A percentile compares a stretch with the other conserved stretches of the same genome.
Evolutionary conservation across 306 rosid species (phyloP).

Genomic region (Rubus parviflorus): DNA sequence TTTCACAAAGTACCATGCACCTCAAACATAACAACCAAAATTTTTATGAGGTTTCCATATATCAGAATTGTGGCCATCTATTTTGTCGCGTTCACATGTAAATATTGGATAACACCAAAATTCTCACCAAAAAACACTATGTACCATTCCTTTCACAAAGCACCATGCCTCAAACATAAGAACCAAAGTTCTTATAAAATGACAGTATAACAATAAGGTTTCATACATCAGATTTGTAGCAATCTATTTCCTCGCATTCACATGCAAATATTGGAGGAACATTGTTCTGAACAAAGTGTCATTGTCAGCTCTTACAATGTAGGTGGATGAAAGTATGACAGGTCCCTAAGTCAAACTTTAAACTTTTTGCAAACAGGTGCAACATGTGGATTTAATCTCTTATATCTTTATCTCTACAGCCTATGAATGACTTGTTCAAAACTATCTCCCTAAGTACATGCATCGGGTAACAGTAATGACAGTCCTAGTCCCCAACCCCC

Average conservation of each 20-base stretch:
- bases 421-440: neutral
- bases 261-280: neutral
- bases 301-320: neutral
- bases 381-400: neutral
- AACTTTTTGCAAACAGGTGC: neutral
- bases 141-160: neutral
- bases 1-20: neutral
- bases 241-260: neutral
- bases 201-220: neutral
- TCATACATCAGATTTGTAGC: neutral
- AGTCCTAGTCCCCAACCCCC: neutral
- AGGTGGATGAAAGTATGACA: neutral
- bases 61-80: neutral
- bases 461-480: neutral
- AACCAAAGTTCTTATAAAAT: neutral
- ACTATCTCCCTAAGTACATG: neutral
- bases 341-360: neutral
- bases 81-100: neutral
- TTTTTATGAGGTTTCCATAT: neutral
- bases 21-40: neutral
- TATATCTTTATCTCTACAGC: neutral
- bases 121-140: neutral
- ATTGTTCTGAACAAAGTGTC: neutral
- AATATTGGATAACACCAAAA: neutral
- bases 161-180: neutral